Percentiles rank a stretch among this genome's conserved stretches.
Conservation (phyloP, 495 filamentous ascomycete species). For the Aspergillus affinis region DNA sequence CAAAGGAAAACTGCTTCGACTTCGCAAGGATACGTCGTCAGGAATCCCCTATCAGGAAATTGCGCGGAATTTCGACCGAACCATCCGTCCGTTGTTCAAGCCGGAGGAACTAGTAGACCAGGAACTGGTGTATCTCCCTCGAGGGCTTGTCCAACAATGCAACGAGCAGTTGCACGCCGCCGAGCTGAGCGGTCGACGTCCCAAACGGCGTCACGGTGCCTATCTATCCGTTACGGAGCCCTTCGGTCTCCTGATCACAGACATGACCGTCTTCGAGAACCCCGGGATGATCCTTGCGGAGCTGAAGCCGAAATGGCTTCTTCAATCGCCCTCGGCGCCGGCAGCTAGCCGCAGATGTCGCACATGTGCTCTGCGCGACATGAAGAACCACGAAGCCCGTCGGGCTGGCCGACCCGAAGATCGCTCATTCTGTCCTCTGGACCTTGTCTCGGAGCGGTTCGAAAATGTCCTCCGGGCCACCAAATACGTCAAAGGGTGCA, state of each 20-base stretch:
- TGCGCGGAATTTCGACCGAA: constrained; percentile 55
- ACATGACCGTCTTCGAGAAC: constrained; percentile 65
- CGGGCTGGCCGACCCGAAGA: constrained; percentile 25
- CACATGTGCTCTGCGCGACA: constrained; percentile 76
- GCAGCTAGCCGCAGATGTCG: constrained; percentile 66
- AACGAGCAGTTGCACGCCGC: constrained; percentile 50
- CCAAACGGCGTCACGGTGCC: constrained; percentile 51
- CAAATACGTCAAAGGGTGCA: constrained; percentile 36
- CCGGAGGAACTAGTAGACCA: constrained; percentile 60
- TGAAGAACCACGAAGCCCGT: constrained; percentile 44
- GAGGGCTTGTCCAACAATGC: constrained; percentile 43
- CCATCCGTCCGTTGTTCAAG: constrained; percentile 58
- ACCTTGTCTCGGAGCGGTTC: constrained; percentile 46
- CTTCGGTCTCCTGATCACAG: constrained; percentile 71
- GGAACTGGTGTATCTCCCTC: constrained; percentile 52
- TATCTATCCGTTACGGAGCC: constrained; percentile 57
- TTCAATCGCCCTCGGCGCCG: constrained; percentile 79
- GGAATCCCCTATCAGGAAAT: constrained; percentile 56
- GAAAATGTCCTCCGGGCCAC: constrained; percentile 39
- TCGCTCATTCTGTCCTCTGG: constrained; percentile 56
- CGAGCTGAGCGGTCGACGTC: constrained; percentile 32
- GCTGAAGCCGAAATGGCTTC: constrained; percentile 95
- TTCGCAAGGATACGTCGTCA: constrained; percentile 62
- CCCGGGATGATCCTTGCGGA: constrained; percentile 58
- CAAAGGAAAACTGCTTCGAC: constrained; percentile 58